phyloP scores from a whole-genome alignment of 352 stramenopile species.

The Globisporangium alternatum region DNA sequence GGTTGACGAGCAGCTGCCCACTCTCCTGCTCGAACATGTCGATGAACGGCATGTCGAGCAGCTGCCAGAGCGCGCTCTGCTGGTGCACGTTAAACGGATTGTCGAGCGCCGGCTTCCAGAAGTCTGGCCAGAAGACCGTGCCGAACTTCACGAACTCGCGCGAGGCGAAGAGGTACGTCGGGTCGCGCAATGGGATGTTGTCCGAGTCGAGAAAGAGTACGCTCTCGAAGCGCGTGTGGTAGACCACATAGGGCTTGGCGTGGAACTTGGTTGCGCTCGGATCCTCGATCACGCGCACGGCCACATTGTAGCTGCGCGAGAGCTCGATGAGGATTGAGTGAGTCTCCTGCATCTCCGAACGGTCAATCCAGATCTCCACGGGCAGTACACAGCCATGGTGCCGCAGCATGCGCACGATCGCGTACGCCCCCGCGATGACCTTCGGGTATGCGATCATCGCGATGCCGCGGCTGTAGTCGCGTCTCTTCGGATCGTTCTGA shows the following conservation, averaged over 20 bases:
- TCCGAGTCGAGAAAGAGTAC: conserved; percentile 33
- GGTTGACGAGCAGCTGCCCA: conserved; percentile 30
- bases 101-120: conserved; percentile 22
- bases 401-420: conserved; percentile 25
- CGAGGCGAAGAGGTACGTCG: conserved; percentile 28
- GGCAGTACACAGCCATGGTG: conserved; percentile 21
- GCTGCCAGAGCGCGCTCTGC: conserved; percentile 24
- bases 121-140: conserved; percentile 37
- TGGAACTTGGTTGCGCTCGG: conserved; percentile 19
- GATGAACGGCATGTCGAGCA: conserved; percentile 30
- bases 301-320: conserved; percentile 6
- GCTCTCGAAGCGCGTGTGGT: conserved; percentile 22
- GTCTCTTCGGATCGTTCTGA: neutral
- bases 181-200: conserved; percentile 28
- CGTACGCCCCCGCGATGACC: conserved; percentile 26
- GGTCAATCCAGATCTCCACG: conserved; percentile 28
- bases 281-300: conserved; percentile 27
- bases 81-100: conserved; percentile 33
- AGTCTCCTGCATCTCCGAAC: conserved; percentile 22
- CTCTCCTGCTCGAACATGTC: conserved; percentile 43
- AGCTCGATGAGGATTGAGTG: conserved; percentile 20
- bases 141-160: conserved; percentile 21
- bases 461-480: conserved; percentile 10
- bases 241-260: conserved; percentile 26
- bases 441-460: conserved; percentile 29